Base-by-base conservation (phyloP, 495 filamentous ascomycete species). In the Podospora pseudocomata region DNA sequence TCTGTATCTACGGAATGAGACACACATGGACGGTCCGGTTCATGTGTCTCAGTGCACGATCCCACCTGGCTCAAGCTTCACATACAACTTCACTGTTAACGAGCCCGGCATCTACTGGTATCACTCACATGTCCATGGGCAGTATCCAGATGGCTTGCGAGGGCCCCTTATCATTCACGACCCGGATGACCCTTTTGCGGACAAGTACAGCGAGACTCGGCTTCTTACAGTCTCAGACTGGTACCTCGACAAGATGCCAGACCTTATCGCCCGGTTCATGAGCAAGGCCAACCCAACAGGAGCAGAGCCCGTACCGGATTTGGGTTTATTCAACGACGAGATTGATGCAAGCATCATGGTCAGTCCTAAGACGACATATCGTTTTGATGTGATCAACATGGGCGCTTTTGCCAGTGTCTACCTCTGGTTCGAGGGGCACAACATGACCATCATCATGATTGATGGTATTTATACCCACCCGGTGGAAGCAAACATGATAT, bases 81-180 rank as follows among this genome's bases (percentile, higher is more conserved):
- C 84, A 5, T 93, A 94, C 73, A 88, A 93, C 73, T 94, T 94
- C 74, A 91, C 88, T 6, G 89, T 92, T 75, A 74, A 82, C 74
- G 16, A 93, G 75, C 86, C 86, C 13, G 91, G 91, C 32, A 91
- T 90, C 0, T 93, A 92, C 77, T 94, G 92, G 92, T 94, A 93
- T 72, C 91, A 94, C 75, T 91, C 88, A 15, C 91, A 94, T 72
- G 82, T 83, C 19, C 79, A 80, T 57, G 84, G 81, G 5, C 90
- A 91, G 74, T 93, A 92, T 64, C 89, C 91, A 1, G 92, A 95
- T 75, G 92, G 92, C 32, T 83, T 91, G 39, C 83, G 89, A 59
- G 90, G 89, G 1, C 85, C 91, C 0, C 75, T 95, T 54, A 86
- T 94, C 57, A 80, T 95, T 53, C 85, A 92, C 61, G 91, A 93